Conservation (phyloP, 2,329 filamentous ascomycete species). For the Penicillium fuscoglaucum region DNA sequence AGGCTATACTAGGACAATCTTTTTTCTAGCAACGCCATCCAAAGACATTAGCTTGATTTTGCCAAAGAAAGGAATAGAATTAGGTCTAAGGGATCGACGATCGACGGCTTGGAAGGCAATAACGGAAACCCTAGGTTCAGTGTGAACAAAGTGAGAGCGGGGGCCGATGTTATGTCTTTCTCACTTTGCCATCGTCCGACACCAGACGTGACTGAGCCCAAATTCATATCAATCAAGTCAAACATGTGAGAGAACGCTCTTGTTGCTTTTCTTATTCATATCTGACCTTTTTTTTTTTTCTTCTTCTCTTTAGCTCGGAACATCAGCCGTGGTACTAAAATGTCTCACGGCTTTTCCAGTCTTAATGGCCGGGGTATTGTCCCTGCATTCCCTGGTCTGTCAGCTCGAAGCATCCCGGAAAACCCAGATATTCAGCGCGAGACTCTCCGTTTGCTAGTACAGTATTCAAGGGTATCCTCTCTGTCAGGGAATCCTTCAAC, state of each 20-base stretch:
- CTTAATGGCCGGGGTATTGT: neutral
- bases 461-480: conserved; percentile 3
- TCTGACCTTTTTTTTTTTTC: neutral
- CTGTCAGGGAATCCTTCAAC: neutral
- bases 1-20: neutral
- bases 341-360: neutral
- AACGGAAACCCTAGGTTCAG: neutral
- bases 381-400: conserved; percentile 6
- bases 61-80: neutral
- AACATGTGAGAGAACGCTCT: neutral
- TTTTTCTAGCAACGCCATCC: neutral
- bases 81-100: neutral
- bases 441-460: neutral
- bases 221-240: neutral
- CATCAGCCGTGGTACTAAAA: neutral
- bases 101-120: neutral
- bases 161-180: conserved; percentile 10
- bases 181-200: neutral
- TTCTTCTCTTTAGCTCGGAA: neutral
- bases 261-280: neutral
- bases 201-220: conserved; percentile 2
- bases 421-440: conserved; percentile 5
- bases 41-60: neutral
- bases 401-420: conserved; percentile 4
- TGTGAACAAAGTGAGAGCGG: neutral